These are phyloP conservation scores for Didymellaceae sp. DNA, from an alignment of 2,329 filamentous ascomycete species.

Conservation along the genomic window DNA sequence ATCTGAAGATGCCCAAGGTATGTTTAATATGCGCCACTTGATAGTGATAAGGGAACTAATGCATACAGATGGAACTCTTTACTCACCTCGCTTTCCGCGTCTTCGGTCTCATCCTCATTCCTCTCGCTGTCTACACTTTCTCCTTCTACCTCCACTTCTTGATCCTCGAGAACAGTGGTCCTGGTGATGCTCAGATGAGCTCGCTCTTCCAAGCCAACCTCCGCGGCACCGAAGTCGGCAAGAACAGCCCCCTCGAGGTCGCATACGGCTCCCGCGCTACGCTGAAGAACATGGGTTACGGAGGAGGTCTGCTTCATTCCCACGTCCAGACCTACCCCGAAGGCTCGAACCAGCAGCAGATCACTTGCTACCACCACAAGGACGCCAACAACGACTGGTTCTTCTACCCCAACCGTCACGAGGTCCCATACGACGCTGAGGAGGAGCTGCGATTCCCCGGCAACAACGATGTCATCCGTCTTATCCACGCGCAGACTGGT, in stretches of 20 bases:
- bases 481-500: slow-evolving; percentile 94
- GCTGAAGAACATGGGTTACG: slow-evolving; percentile 99
- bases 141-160: slow-evolving; percentile 95
- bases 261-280: slow-evolving; percentile 88
- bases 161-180: slow-evolving; percentile 90
- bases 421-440: slow-evolving; percentile 74
- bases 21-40: not conserved
- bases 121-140: slow-evolving; percentile 90
- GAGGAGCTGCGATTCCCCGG: slow-evolving; percentile 75
- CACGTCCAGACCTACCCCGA: slow-evolving; percentile 97
- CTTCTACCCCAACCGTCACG: slow-evolving; percentile 89
- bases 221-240: slow-evolving; percentile 89
- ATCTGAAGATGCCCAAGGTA: slow-evolving; percentile 87
- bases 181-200: slow-evolving; percentile 99
- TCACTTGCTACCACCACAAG: slow-evolving; percentile 99
- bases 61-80: slow-evolving; percentile 65
- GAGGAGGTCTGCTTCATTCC: slow-evolving; percentile 92
- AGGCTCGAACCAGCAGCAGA: slow-evolving; percentile 91
- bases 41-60: slow-evolving; percentile 24
- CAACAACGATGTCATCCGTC: slow-evolving; percentile 78
- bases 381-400: slow-evolving; percentile 99
- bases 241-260: slow-evolving; percentile 91
- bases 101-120: slow-evolving; percentile 85
- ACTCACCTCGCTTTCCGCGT: slow-evolving; percentile 82
- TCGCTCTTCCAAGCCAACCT: slow-evolving; percentile 98